Evolutionary conservation across 73 alveolate species (phyloP), one percentile per base, ranked within the genome.

Genomic region (Paramecium tetraurelia): DNA sequence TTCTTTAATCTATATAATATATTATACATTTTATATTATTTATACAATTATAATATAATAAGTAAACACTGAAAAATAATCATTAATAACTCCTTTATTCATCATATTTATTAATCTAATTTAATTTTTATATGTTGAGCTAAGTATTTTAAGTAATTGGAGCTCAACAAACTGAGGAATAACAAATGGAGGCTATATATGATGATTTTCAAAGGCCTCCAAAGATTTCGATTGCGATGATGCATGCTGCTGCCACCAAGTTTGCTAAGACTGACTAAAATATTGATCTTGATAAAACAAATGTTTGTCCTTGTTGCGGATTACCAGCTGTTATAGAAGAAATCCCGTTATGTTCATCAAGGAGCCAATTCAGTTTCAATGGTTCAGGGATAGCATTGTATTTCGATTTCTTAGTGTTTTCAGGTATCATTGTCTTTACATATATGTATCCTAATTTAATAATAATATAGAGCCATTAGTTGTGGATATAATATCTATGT

Each of bases 221-320:
- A 8, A 72, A 72, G 46, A 72, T 72, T 72, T 35, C 36, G 20
- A 72, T 72, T 12, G 59, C 86, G 11, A 18, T 36, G 38, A 72
- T 36, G 59, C 86, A 72, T 72, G 86, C 86, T 4, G 86, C 84
- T 2, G 84, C 84, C 6, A 63, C 84, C 0, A 63, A 63, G 7
- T 63, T 63, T 63, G 84, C 84, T 1, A 63, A 63, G 46, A 27
- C 86, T 14, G 86, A 72, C 18, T 58, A 59, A 4, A 72, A 72
- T 14, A 40, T 72, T 16, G 86, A 72, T 18, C 33, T 72, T 9
- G 86, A 72, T 72, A 36, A 72, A 72, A 72, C 86, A 2, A 72
- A 72, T 38, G 57, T 40, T 36, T 72, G 86, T 11, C 86, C 86
- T 36, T 72, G 86, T 18, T 72, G 86, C 14, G 86, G 86, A 72